These are phyloP conservation scores for Parmales sp. DNA, from an alignment of 108 stramenopile species.

Conservation along the genomic window DNA sequence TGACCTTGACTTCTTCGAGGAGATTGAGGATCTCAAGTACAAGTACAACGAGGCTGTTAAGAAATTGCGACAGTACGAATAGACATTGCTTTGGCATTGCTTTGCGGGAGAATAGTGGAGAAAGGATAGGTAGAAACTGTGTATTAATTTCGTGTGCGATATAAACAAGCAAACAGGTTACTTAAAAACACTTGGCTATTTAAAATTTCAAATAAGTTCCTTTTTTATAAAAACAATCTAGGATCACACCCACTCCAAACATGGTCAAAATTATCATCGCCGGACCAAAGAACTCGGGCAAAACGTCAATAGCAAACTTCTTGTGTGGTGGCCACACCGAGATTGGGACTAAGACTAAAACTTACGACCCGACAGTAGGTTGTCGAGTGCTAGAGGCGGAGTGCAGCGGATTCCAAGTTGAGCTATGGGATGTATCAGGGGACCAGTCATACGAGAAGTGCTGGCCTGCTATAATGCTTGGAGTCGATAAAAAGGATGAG, in stretches of 20 bases:
- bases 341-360: background rate
- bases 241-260: too few relatives aligned
- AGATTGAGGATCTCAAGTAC: slow-evolving; percentile 55
- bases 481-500: background rate
- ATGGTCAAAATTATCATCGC: slow-evolving; percentile 1
- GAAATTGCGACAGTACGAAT: slow-evolving; percentile 24
- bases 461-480: background rate
- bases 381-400: slow-evolving; percentile 11
- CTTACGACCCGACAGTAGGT: background rate
- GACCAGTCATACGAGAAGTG: slow-evolving; percentile 7
- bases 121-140: too few relatives aligned
- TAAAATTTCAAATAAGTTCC: too few relatives aligned
- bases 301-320: slow-evolving; percentile 1
- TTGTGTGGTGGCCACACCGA: background rate
- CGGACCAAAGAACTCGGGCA: background rate
- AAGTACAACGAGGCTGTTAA: slow-evolving; percentile 36
- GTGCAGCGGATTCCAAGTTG: background rate
- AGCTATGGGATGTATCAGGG: slow-evolving; percentile 9
- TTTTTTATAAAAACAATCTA: too few relatives aligned
- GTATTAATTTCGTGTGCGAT: too few relatives aligned
- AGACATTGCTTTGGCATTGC: too few relatives aligned
- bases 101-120: too few relatives aligned
- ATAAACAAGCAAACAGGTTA: too few relatives aligned
- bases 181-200: too few relatives aligned
- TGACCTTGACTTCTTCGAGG: slow-evolving; percentile 55